Evolutionary conservation across 169 alveolate species (phyloP).

Genomic region (Eimeria zaria): DNA sequence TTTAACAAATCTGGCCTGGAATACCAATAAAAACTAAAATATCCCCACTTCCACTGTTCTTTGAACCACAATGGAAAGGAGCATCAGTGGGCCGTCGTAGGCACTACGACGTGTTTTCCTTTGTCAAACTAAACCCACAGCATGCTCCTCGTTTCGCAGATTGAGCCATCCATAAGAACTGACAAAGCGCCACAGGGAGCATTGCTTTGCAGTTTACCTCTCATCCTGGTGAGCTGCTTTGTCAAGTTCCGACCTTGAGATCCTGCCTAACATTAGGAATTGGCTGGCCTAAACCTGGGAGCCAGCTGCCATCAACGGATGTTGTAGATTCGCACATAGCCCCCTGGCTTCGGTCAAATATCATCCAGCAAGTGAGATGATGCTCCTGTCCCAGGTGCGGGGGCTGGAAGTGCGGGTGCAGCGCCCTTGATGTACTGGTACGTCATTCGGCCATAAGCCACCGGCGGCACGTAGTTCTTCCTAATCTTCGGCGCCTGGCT

Average conservation of each 20-base stretch:
- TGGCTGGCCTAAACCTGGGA: neutral
- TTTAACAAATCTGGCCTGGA: neutral
- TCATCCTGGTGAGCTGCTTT: neutral
- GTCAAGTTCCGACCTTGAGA: neutral
- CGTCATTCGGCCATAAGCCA: conserved; percentile 81
- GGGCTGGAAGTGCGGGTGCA: conserved; percentile 63
- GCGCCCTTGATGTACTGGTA: conserved; percentile 81
- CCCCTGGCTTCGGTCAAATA: neutral
- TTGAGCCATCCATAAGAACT: neutral
- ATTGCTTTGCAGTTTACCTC: neutral
- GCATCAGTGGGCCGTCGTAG: neutral
- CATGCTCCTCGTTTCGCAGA: neutral
- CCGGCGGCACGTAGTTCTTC: conserved; percentile 75
- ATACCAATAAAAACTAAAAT: neutral
- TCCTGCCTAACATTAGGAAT: neutral
- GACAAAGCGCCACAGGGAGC: neutral
- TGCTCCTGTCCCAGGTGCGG: conserved; percentile 72
- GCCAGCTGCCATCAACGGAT: neutral
- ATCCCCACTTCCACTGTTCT: neutral
- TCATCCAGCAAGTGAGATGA: conserved; percentile 74
- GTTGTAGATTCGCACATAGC: neutral
- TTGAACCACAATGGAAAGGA: neutral
- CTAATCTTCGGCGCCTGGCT: conserved; percentile 68
- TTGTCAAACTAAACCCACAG: neutral
- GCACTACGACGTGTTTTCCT: neutral